Percentiles rank a stretch among this genome's conserved stretches.
Conservation (phyloP, 1,284 basidiomycete genomes). For the Moesziomyces sp. region DNA sequence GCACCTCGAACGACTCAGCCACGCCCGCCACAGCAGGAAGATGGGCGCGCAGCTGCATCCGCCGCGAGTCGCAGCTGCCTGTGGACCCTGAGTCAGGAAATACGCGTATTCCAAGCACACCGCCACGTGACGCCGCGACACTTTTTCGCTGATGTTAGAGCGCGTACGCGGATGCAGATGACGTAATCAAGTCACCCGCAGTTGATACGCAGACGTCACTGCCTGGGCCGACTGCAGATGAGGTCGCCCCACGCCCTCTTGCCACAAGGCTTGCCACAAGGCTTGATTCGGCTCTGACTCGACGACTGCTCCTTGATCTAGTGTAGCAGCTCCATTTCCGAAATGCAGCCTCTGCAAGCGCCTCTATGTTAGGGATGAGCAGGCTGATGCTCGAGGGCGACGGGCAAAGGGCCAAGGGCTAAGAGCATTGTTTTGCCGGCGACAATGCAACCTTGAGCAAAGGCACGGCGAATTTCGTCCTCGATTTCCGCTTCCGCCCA, state of each 20-base stretch:
- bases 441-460: slow-evolving; percentile 6
- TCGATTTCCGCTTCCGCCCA: slow-evolving; percentile 16
- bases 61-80: too few species aligned
- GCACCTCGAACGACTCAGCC: neutral
- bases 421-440: neutral
- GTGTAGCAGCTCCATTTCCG: neutral
- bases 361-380: too few species aligned
- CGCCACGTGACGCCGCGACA: neutral
- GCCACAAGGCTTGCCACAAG: too few species aligned
- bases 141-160: neutral
- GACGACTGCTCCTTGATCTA: neutral
- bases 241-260: too few species aligned
- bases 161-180: neutral
- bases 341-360: neutral
- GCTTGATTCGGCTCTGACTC: too few species aligned
- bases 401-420: slow-evolving; percentile 12
- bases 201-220: too few species aligned
- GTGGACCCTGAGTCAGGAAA: neutral
- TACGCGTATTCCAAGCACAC: neutral
- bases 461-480: neutral
- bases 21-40: neutral
- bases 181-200: neutral
- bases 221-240: too few species aligned
- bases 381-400: neutral
- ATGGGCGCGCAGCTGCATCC: neutral